Percentiles rank a stretch among this genome's conserved stretches.
phyloP scores from a whole-genome alignment of 176 grass and related monocot genomes.

The Phragmites australis region DNA sequence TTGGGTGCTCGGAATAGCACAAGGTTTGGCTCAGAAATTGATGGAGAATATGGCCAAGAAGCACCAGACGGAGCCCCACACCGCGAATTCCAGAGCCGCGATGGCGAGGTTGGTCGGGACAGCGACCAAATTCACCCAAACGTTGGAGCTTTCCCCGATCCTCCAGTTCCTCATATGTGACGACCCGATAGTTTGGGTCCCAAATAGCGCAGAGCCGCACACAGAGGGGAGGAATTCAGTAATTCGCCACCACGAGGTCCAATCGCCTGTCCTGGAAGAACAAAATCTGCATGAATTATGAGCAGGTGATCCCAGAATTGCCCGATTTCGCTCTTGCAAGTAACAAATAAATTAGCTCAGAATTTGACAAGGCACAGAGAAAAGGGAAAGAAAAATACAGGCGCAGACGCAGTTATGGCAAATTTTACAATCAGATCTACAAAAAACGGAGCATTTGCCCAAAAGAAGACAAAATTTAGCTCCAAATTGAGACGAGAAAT shows the following conservation, averaged over 20 bases:
- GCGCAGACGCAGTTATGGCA: neutral
- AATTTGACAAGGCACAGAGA: neutral
- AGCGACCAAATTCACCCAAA: conserved; percentile 40
- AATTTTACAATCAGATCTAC: conserved; percentile 32
- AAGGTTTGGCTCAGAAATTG: conserved; percentile 33
- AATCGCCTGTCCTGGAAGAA: conserved; percentile 11
- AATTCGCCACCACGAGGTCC: neutral
- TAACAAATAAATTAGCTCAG: neutral
- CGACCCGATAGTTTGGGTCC: neutral
- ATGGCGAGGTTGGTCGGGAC: conserved; percentile 28
- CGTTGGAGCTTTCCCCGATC: conserved; percentile 26
- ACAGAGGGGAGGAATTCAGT: neutral
- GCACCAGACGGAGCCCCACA: conserved; percentile 47
- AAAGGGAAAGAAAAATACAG: neutral
- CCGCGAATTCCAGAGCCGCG: conserved; percentile 32
- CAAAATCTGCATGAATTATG: neutral
- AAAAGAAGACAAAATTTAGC: neutral
- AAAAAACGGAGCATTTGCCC: neutral
- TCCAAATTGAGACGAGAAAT: neutral
- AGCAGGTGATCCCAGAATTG: no score
- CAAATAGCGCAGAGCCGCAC: neutral
- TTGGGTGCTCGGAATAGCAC: neutral
- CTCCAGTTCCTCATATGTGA: conserved; percentile 15
- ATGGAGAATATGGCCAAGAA: conserved; percentile 7
- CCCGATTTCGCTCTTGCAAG: neutral